These are phyloP conservation scores for Kurtzmaniella cleridarum DNA, from an alignment of 805 yeast genomes.

Conservation along the genomic window DNA sequence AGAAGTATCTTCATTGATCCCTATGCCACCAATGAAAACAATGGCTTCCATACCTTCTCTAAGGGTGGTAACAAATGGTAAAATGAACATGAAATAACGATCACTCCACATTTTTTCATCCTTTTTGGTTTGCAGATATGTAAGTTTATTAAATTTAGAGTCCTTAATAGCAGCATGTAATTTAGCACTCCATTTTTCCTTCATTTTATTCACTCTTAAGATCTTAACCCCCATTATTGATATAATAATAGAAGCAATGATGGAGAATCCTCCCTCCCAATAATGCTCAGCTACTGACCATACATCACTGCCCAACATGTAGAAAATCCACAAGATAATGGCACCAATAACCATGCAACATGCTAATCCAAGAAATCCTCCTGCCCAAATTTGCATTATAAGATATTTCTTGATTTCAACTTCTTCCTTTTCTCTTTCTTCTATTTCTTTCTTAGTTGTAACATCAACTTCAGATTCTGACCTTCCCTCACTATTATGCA, in stretches of 20 bases:
- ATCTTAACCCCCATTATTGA: slow-evolving; percentile 43
- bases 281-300: slow-evolving; percentile 44
- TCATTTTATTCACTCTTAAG: slow-evolving; percentile 39
- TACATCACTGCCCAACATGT: slow-evolving; percentile 36
- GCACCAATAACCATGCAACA: slow-evolving; percentile 37
- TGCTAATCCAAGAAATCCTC: slow-evolving; percentile 36
- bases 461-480: not conserved
- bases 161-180: slow-evolving; percentile 22
- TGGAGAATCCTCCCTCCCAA: slow-evolving; percentile 44
- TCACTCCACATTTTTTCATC: slow-evolving; percentile 14
- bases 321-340: slow-evolving; percentile 33
- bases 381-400: slow-evolving; percentile 38
- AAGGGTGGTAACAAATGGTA: slow-evolving; percentile 37
- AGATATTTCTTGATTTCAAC: slow-evolving; percentile 14
- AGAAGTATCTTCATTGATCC: slow-evolving; percentile 30
- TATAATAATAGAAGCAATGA: slow-evolving; percentile 39
- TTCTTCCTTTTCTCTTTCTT: slow-evolving; percentile 1
- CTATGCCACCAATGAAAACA: slow-evolving; percentile 39
- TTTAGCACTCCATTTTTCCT: slow-evolving; percentile 39
- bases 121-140: slow-evolving; percentile 1
- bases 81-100: slow-evolving; percentile 31
- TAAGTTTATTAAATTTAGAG: slow-evolving; percentile 11
- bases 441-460: not conserved
- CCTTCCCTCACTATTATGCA: not conserved
- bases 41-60: slow-evolving; percentile 42